Base-by-base conservation (phyloP, 139 green algal species). In the Penium margaritaceum region DNA sequence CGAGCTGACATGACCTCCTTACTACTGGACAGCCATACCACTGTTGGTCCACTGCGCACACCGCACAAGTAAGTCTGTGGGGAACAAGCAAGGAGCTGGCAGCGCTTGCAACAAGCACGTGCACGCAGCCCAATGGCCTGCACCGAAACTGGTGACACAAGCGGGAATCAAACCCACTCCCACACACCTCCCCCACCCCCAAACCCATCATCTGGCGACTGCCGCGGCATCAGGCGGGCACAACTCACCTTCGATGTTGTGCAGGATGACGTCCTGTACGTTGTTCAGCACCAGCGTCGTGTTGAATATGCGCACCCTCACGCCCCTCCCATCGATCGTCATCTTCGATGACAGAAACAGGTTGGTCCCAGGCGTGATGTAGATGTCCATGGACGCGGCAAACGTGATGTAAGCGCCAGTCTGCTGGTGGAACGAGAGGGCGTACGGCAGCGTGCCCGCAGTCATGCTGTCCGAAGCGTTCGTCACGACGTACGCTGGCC, bases 161-260 rank as follows among this genome's bases (percentile, higher is more conserved):
- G n/a, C n/a, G n/a, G n/a, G n/a, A n/a, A n/a, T n/a, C n/a, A n/a
- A n/a, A n/a, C n/a, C n/a, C n/a, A n/a, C n/a, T n/a, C n/a, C n/a
- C n/a, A n/a, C n/a, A n/a, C n/a, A n/a, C n/a, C n/a, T n/a, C n/a
- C n/a, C n/a, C n/a, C n/a, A n/a, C n/a, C n/a, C n/a, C n/a, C n/a
- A n/a, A n/a, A n/a, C n/a, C n/a, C n/a, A n/a, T n/a, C n/a, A n/a
- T n/a, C n/a, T n/a, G n/a, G n/a, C n/a, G n/a, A n/a, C n/a, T n/a
- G n/a, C n/a, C n/a, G n/a, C n/a, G n/a, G n/a, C n/a, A n/a, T n/a
- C n/a, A n/a, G n/a, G n/a, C n/a, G n/a, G n/a, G n/a, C n/a, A n/a
- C n/a, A n/a, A n/a, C 44, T 58, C 3, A 58, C 47, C 47, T 58
- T 58, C 47, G 47, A 58, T n/a, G 47, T 58, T 58, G 47, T 58